Percentiles rank a stretch among this genome's conserved stretches.
Evolutionary conservation across 148 eudicot genomes (phyloP).

Genomic region (Arctostaphylos glauca): DNA sequence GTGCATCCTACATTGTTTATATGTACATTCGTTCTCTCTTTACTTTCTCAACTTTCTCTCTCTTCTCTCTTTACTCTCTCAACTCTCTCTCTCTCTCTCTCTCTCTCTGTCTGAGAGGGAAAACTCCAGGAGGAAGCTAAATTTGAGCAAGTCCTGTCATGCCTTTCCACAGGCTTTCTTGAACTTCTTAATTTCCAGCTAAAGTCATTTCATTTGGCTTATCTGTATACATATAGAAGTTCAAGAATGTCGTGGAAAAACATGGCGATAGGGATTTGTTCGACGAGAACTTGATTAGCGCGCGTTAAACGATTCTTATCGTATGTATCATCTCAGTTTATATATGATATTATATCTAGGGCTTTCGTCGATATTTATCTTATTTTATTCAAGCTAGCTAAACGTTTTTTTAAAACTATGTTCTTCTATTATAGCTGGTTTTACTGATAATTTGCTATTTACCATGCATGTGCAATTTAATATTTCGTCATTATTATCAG

Average conservation of each 20-base stretch:
- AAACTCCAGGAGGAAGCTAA: not conserved
- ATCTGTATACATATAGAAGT: not conserved
- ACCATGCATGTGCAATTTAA: no score
- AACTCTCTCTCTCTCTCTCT: conserved; percentile 1
- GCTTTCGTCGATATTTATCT: no score
- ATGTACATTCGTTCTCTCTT: not conserved
- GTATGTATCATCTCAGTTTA: no score
- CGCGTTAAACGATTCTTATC: no score
- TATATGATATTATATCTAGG: no score
- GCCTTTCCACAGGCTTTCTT: conserved; percentile 10
- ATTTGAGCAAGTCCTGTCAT: conserved; percentile 1
- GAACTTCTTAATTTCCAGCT: conserved; percentile 2
- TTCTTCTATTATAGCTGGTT: no score
- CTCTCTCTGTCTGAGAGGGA: not conserved
- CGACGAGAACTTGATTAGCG: no score
- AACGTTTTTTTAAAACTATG: no score
- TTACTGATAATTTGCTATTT: no score
- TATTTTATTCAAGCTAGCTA: no score
- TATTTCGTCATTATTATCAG: no score
- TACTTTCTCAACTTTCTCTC: not conserved
- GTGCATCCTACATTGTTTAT: not conserved
- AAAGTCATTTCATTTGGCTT: not conserved
- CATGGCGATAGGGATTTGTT: not conserved
- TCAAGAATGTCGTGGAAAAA: not conserved
- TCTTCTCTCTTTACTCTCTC: not conserved